Conservation (phyloP, 805 yeast species). For the Wickerhamiella alocasiicola region DNA sequence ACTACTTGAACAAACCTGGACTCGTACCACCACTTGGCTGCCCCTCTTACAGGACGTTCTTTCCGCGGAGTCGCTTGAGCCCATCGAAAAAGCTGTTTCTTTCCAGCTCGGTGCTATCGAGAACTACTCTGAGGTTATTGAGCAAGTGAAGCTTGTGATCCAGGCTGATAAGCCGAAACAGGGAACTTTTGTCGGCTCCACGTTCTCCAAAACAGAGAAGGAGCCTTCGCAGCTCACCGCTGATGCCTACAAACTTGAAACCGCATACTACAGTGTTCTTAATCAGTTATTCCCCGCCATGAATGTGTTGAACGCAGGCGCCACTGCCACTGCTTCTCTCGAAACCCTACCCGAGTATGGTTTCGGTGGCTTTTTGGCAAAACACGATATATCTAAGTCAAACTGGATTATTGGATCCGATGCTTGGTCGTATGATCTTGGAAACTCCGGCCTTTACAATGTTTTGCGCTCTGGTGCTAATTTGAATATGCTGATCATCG, state of each 20-base stretch:
- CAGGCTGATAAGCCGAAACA: slow-evolving; percentile 45
- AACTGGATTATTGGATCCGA: slow-evolving; percentile 88
- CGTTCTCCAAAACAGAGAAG: slow-evolving; percentile 30
- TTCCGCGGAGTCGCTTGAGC: slow-evolving; percentile 32
- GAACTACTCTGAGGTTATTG: slow-evolving; percentile 34
- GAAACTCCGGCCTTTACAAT: slow-evolving; percentile 82
- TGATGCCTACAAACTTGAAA: slow-evolving; percentile 46
- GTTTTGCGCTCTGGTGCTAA: slow-evolving; percentile 63
- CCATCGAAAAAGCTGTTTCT: slow-evolving; percentile 36
- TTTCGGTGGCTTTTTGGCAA: slow-evolving; percentile 58
- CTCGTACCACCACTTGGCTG: slow-evolving; percentile 37
- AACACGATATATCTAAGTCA: slow-evolving; percentile 32
- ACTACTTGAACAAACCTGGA: slow-evolving; percentile 53
- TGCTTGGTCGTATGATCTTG: slow-evolving; percentile 89
- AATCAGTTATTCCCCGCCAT: slow-evolving; percentile 52
- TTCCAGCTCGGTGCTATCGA: slow-evolving; percentile 39
- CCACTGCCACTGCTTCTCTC: slow-evolving; percentile 32
- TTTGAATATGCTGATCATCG: slow-evolving; percentile 74
- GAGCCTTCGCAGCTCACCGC: slow-evolving; percentile 14
- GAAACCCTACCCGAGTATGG: slow-evolving; percentile 72
- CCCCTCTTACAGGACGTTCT: slow-evolving; percentile 69
- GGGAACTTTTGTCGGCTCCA: slow-evolving; percentile 40
- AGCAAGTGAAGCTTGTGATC: slow-evolving; percentile 41
- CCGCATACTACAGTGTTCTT: slow-evolving; percentile 64
- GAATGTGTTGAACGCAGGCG: slow-evolving; percentile 47